Base-by-base conservation (phyloP, 2,329 filamentous ascomycete genomes). In the Diaporthe caulivora region DNA sequence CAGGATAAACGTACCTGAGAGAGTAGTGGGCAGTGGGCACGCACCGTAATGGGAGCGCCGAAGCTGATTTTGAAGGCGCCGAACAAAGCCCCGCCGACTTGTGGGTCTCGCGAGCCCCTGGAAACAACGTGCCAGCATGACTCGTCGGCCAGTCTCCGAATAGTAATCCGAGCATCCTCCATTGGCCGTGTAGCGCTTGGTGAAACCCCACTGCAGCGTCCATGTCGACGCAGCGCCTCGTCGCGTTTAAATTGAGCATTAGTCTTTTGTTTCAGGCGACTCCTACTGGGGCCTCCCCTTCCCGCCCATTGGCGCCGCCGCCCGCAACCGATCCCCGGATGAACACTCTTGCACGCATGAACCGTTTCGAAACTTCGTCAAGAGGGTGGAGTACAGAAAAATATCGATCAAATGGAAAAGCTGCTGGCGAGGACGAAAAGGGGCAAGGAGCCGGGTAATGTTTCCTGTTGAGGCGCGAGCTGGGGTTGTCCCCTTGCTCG, bases 81-180 rank as follows among this genome's bases (percentile, higher is more conserved):
- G 62, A 53, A 34, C n/a, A 24, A 24, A 53, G 47, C 62, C 47
- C 62, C 62, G 62, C 62, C 47, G 31, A 60, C 11, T 51, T 21
- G 24, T 72, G 51, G 62, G 55, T 72, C 51, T 58, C 18, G 34
- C 26, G 64, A 60, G 71, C 72, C 58, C 72, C 72, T 72, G 72
- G 60, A 65, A 60, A 70, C 69, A 54, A 53, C 44, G 24, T 62
- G 55, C 24, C 69, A 58, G 44, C 57, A 60, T 67, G 72, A 74
- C 51, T 67, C 53, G 58, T 69, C 72, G 72, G 72, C 24, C 57
- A 70, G 21, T 17, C 26, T 73, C 60, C 72, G 60, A 64, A 47
- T 49, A 18, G 65, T 71, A 57, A 65, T 73, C 42, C 31, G 34
- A 24, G 9, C 29, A 29, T 11, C 57, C 44, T 53, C 67, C 18